Base-by-base conservation (phyloP, 495 filamentous ascomycete genomes). In the Parathielavia appendiculata region DNA sequence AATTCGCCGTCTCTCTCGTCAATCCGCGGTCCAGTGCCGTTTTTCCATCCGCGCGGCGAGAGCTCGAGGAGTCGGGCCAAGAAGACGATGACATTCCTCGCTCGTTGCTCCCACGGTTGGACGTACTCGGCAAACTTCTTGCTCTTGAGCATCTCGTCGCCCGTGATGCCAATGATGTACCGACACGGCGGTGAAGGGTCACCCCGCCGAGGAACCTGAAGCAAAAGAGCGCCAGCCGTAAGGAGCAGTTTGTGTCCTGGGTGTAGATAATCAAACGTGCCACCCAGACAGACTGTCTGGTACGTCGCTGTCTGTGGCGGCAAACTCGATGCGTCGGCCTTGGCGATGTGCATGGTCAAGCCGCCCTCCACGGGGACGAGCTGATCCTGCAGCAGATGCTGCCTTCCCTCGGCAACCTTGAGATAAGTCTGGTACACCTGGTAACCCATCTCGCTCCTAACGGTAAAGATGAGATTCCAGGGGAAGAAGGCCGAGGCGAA, bases 211-310 rank as follows among this genome's bases (percentile, higher is more conserved):
- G 82, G 79, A 17, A 80, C 69, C 13, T 81, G 74, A 7, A 92
- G 71, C 11, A 89, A 76, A 50, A 96, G 76, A 5, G 87, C 86
- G 10, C 85, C 87, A 63, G 92, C 92, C 9, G 92, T 92, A 38
- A 98, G 77, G 8, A 98, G 82, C 22, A 97, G 79, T 67, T 96
- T 97, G 76, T 98, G 93, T n/a, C 93, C 93, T 30, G 89, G 82
- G 68, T 97, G 93, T 39, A 98, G 82, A 72, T 97, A 90, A 71
- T 98, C 93, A 69, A 97, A 98, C 5, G 93, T 97, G 19, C 93
- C 93, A 43, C 92, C 93, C 35, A 97, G 84, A n/a, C 83, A 84
- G 35, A 95, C 87, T 5, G 72, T 66, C 13, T 67, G 52, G 53
- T 76, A 70, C 14, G 65, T 60, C 4, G 48, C 45, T 1, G 73